Evolutionary conservation across 2,329 filamentous ascomycete genomes (phyloP), one percentile per base, ranked within the genome.

Genomic region (Claviceps sp.): DNA sequence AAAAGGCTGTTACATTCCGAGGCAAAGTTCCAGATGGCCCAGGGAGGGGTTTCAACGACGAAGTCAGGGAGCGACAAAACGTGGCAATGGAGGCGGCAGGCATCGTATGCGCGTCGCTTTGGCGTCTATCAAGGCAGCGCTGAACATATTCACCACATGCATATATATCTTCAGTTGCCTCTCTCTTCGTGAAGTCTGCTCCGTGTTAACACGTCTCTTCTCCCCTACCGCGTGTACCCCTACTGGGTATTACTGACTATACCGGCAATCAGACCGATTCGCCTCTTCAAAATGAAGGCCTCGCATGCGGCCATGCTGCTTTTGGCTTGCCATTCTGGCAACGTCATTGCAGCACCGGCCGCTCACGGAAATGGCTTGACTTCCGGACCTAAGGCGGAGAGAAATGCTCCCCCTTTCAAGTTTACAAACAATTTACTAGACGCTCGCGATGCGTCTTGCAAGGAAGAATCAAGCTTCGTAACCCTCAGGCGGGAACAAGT

Each of bases 251-350:
- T 37, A 6, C 4, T 9, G 13, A 8, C 16, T 6, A 44, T n/a
- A 37, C 20, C 47, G 18, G 24, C 22, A 9, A 6, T 5, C 13
- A 43, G 18, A 37, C 24, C 48, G 26, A 9, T n/a, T 26, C 38
- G 37, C 18, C 11, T n/a, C n/a, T 14, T 2, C 22, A 48, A 43
- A 14, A 52, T 52, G 50, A 52, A 52, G 50, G 44, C 45, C 7
- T 30, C n/a, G 14, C 37, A 37, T 26, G 50, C 50, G 20, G 22
- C 45, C 18, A n/a, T 51, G 41, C 45, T 52, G 14, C 50, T 52
- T 45, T 26, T 52, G 24, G 43, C 50, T 18, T 52, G 50, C 45
- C 45, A 43, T 8, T 37, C 38, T n/a, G 38, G 50, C 45, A 52
- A 38, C n/a, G 45, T 43, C 30, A 20, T 52, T 22, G 50, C 50